Base-by-base conservation (phyloP, 2,329 filamentous ascomycete species). In the Apiospora pterosperma region DNA sequence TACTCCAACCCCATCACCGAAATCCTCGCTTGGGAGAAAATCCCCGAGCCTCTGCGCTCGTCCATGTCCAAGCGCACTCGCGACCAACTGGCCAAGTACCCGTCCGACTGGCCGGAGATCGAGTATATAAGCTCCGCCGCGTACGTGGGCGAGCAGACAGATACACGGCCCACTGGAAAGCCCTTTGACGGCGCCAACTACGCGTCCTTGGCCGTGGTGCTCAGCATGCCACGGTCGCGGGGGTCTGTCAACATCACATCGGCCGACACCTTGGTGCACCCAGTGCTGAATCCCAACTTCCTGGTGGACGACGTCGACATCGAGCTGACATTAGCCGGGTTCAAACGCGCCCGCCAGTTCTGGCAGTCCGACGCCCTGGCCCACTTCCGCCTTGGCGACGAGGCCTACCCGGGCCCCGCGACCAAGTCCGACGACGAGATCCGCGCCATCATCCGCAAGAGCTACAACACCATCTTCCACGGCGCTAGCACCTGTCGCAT, bases 171-270 rank as follows among this genome's bases (percentile, higher is more conserved):
- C 25, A 36, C 55, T n/a, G 66, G 63, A 1, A 66, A 67, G 28
- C 70, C 71, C 2, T 62, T 59, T 4, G 74, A 75, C 42, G 74
- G 70, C n/a, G 64, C 66, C 41, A 69, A 75, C 34, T 76, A 76
- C 61, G 63, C 48, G 5, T 61, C 48, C 3, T 34, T 48, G 41
- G 36, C 88, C 1, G 72, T 67, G 0, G 73, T 73, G 0, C 69
- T 82, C 1, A 69, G 77, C 2, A 72, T 76, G 0, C 70, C 75
- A 1, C 66, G 70, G n/a, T 75, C 73, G 48, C 83, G 85, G 41
- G 89, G 89, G 63, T 82, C 81, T 66, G 80, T 91, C 67, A 90
- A 87, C 76, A 84, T 91, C 67, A 87, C 85, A 63, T 88, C 85
- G 34, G 73, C 83, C 5, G 67, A 75, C 63, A 74, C 69, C 58